A percentile compares a stretch with the other conserved stretches of the same genome.
phyloP scores from a whole-genome alignment of 805 yeast genomes.

The Trichomonascus vanleenenianus region DNA sequence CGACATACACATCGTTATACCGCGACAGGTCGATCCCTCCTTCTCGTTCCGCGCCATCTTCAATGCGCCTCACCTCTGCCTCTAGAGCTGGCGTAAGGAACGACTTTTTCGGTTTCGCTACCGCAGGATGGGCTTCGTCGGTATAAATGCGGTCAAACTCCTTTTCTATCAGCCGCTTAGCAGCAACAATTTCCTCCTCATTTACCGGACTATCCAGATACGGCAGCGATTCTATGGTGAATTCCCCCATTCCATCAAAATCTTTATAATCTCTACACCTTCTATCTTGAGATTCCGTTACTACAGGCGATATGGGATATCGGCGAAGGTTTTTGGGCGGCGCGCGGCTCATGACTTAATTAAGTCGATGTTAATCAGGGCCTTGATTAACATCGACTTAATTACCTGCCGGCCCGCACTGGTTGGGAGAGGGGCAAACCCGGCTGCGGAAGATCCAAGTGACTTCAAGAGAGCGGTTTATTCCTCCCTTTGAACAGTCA shows the following conservation, averaged over 20 bases:
- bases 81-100: conserved; percentile 6
- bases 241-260: no score
- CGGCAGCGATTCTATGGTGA: background rate
- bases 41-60: background rate
- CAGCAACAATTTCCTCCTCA: background rate
- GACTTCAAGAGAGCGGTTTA: no score
- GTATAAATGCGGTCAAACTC: background rate
- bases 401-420: no score
- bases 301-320: no score
- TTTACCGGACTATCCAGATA: background rate
- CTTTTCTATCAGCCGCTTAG: background rate
- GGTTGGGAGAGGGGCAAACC: no score
- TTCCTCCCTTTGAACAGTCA: no score
- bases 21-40: conserved; percentile 21
- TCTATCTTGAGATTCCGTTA: no score
- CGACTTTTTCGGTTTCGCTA: background rate
- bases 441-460: no score
- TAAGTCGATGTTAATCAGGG: background rate
- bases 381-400: background rate
- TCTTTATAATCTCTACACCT: no score
- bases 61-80: conserved; percentile 6
- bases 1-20: conserved; percentile 20
- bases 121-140: background rate
- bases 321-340: no score
- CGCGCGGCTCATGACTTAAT: background rate